Base-by-base conservation (phyloP, 2,329 filamentous ascomycete genomes). In the Knoxdaviesia proteae region DNA sequence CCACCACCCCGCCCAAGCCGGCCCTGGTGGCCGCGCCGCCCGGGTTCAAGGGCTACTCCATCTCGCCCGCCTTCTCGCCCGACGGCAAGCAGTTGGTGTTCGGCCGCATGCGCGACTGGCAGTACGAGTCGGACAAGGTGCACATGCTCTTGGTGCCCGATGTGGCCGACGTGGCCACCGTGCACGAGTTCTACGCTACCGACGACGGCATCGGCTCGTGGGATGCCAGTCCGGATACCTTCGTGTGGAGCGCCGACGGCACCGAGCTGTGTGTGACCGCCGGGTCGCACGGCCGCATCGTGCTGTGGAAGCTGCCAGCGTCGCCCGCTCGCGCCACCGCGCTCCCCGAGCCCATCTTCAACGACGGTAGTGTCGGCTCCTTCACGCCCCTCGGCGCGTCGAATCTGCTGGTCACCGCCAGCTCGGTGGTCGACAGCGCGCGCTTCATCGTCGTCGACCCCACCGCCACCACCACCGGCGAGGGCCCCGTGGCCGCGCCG, bases 81-180 rank as follows among this genome's bases (percentile, higher is more conserved):
- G 69, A 80, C 51, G 82, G 83, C 7, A 71, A 66, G 34, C 69
- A 71, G 46, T 63, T 88, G 31, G 83, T 74, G 2, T 94, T 92
- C 55, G 66, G 83, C 32, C 74, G 81, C 47, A 93, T 92, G 86
- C 69, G 71, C 48, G 69, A 69, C 44, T 67, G 73, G 42, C 74
- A 79, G 46, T 93, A 94, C 55, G 86, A 94, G 58, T 73, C 79
- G 10, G 84, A 94, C 61, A 80, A 80, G 56, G 69, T 78, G 38
- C 69, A 76, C 38, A 61, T 84, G 4, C 60, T 86, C 47, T 59
- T 84, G 3, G 56, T 83, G 6, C 68, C 72, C 1, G 68, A 83
- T 49, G 61, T 82, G 40, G 56, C 56, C 9, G 67, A 76, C 46
- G 58, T 75, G 7, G 62, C 61, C 46, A 68, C 69, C 45, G 68